These are phyloP conservation scores for Gaeumannomyces sp. DNA, from an alignment of 2,329 filamentous ascomycete species.

Conservation along the genomic window DNA sequence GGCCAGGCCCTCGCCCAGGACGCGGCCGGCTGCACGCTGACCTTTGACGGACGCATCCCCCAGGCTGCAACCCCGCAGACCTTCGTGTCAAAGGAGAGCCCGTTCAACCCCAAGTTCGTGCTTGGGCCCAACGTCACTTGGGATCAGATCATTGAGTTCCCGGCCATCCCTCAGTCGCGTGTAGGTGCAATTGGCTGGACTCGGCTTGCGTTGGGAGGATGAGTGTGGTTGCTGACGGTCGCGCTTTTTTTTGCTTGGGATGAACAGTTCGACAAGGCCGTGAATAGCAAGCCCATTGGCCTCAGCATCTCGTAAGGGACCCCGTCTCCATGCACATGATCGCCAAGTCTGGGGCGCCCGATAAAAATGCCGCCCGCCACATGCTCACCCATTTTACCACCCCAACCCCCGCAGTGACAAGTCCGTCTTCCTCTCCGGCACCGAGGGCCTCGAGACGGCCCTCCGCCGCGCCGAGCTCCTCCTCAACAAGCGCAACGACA, in stretches of 20 bases:
- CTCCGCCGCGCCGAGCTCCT: slow-evolving; percentile 2
- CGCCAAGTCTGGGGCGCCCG: too few species aligned
- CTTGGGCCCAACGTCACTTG: slow-evolving; percentile 1
- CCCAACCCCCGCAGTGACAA: background rate
- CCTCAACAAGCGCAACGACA: slow-evolving; percentile 4
- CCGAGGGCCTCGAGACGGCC: slow-evolving; percentile 3
- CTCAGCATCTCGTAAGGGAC: too few species aligned
- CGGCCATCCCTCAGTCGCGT: slow-evolving; percentile 2
- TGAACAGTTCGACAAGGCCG: too few species aligned
- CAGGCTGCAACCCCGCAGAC: background rate
- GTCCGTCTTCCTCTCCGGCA: slow-evolving; percentile 5
- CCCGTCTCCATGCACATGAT: too few species aligned
- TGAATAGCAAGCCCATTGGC: too few species aligned
- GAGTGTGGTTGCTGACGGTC: too few species aligned
- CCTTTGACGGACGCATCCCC: background rate
- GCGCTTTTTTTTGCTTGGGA: too few species aligned
- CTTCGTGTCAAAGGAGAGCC: background rate
- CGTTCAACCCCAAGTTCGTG: slow-evolving; percentile 1
- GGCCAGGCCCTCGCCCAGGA: too few species aligned
- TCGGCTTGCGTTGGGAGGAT: too few species aligned
- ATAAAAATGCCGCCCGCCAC: too few species aligned
- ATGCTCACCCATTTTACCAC: too few species aligned
- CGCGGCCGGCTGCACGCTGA: too few species aligned
- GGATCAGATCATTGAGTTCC: slow-evolving; percentile 2
- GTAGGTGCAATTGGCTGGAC: background rate